Evolutionary conservation across 2,329 filamentous ascomycete species (phyloP), one percentile per base, ranked within the genome.

Genomic region (Dichotomopilus funicola): DNA sequence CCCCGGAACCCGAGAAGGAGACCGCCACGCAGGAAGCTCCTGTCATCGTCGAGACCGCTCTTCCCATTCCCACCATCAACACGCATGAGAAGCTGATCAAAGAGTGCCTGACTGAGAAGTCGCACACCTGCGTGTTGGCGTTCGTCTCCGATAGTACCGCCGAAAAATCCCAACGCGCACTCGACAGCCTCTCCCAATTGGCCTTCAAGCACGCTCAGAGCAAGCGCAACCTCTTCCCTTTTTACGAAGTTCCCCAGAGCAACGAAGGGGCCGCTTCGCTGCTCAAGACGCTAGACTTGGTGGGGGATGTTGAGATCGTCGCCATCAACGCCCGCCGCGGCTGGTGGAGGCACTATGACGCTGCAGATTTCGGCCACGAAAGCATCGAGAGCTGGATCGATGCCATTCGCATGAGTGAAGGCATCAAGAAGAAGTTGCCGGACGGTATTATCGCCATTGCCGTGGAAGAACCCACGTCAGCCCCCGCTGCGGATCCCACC

Each of bases 321-420:
- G 91, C 91, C 12, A 70, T 95, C 57, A 96, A 96, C 70, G 87
- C 82, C 36, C 90, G 91, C 65, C 84, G 91, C 53, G 80, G 81
- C 43, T 99, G 94, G 94, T 95, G 86, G 82, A 86, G 87, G 65
- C 81, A 80, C 56, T 94, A 89, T 69, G 73, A 81, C 48, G 82
- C 79, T 6, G 65, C 46, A 2, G 74, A 80, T 44, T 84, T 83
- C 45, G 81, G 80, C 53, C 67, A 77, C 31, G 75, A 80, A 53
- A 80, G 78, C 33, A 75, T 99, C 35, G 89, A 96, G 73, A 75
- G 76, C 59, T 99, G 92, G 90, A 82, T 99, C 57, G 94, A 99
- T 66, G 79, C 82, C n/a, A 90, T 97, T 59, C 85, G 90, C 40
- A 80, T 99, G 77, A 89, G 91, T 51, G 92, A 97, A 67, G 88